A percentile compares a stretch with the other conserved stretches of the same genome.
Conservation (phyloP, 768 basidiomycete genomes). For the Mrakia frigida region DNA sequence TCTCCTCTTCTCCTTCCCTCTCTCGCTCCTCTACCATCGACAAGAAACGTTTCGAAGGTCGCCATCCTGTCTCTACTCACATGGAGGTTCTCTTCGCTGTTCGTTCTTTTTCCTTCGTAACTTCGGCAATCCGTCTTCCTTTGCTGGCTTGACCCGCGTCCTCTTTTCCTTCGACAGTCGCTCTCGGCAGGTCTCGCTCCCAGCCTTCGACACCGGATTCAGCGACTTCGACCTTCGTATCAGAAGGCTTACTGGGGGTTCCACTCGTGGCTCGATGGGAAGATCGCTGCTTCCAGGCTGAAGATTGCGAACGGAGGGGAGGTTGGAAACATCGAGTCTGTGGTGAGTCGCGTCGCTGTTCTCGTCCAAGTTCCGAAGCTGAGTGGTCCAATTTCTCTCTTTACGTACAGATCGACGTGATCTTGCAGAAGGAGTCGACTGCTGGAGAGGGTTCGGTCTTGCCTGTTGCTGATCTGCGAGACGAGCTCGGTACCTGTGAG, state of each 20-base stretch:
- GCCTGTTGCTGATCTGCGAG: background rate
- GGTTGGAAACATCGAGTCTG: slow-evolving; percentile 2
- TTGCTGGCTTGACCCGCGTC: background rate
- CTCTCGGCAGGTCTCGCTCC: background rate
- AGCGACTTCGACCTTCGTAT: slow-evolving; percentile 12
- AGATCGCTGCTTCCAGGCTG: background rate
- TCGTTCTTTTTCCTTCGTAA: no score
- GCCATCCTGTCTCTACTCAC: background rate
- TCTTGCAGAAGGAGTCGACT: slow-evolving; percentile 12
- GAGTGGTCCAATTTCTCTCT: background rate
- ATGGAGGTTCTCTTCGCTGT: slow-evolving; percentile 17
- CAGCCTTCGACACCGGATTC: background rate
- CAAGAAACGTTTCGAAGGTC: background rate
- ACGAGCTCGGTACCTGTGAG: slow-evolving; percentile 22
- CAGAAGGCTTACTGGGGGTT: slow-evolving; percentile 1
- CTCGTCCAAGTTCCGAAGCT: background rate
- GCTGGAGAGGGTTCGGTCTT: slow-evolving; percentile 18
- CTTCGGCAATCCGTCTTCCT: background rate
- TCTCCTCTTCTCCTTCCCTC: background rate
- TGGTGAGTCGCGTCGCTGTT: background rate
- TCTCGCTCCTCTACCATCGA: background rate
- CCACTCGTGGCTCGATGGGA: slow-evolving; percentile 1
- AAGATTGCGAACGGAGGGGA: slow-evolving; percentile 18
- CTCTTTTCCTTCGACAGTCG: background rate
- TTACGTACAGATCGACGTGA: slow-evolving; percentile 5